These are phyloP conservation scores for Colletotrichum phormii DNA, from an alignment of 2,329 filamentous ascomycete species.

Conservation along the genomic window DNA sequence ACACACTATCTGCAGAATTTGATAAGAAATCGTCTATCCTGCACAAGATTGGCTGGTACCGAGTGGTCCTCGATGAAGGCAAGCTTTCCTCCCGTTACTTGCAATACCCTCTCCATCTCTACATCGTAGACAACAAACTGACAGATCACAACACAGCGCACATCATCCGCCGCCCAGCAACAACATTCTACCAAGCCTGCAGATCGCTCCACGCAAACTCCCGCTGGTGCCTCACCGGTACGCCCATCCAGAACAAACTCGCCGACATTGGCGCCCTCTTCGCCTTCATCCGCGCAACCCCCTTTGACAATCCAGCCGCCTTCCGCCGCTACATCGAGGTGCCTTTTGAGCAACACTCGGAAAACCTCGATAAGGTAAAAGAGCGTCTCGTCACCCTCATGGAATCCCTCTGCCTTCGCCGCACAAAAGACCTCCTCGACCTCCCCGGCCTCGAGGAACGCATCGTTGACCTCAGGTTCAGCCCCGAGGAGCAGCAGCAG, in stretches of 20 bases:
- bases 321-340: conserved; percentile 58
- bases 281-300: conserved; percentile 57
- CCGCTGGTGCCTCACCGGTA: conserved; percentile 66
- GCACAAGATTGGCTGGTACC: conserved; percentile 53
- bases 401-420: conserved; percentile 53
- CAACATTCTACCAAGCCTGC: conserved; percentile 56
- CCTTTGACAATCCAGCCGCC: conserved; percentile 51
- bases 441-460: conserved; percentile 45
- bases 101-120: background rate
- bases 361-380: conserved; percentile 36
- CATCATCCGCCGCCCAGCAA: conserved; percentile 57
- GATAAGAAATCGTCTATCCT: conserved; percentile 40
- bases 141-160: conserved; percentile 51
- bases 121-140: background rate
- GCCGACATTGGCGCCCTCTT: conserved; percentile 64
- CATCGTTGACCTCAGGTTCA: conserved; percentile 46
- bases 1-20: conserved; percentile 54
- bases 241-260: conserved; percentile 65
- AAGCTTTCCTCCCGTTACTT: conserved; percentile 12
- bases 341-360: conserved; percentile 48
- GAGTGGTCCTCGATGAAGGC: conserved; percentile 60
- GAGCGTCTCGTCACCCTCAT: conserved; percentile 48
- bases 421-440: conserved; percentile 53
- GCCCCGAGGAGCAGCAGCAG: conserved; percentile 43
- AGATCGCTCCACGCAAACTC: conserved; percentile 53